Evolutionary conservation across 2,329 filamentous ascomycete genomes (phyloP).

Genomic region (Grosmannia penicillata): DNA sequence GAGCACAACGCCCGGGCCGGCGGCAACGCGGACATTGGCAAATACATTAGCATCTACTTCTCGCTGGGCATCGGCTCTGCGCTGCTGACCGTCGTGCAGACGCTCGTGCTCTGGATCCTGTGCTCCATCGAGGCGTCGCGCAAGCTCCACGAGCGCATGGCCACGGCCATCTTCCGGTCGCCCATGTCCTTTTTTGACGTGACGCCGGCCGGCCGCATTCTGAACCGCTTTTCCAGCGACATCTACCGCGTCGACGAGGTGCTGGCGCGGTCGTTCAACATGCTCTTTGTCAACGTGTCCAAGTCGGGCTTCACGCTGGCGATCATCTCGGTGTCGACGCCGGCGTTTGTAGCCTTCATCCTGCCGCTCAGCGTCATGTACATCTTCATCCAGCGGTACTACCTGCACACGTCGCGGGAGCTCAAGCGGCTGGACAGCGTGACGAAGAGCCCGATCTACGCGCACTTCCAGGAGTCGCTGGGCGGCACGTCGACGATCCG

Average conservation of each 20-base stretch:
- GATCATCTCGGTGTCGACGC: constrained; percentile 71
- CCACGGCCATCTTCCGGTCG: constrained; percentile 88
- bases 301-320: constrained; percentile 70
- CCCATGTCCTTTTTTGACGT: constrained; percentile 99
- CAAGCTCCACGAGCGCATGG: constrained; percentile 95
- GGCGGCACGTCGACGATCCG: constrained; percentile 91
- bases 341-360: constrained; percentile 66
- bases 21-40: constrained; percentile 62
- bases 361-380: constrained; percentile 71
- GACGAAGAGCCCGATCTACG: constrained; percentile 89
- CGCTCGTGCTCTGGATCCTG: constrained; percentile 95
- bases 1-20: constrained; percentile 57
- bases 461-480: constrained; percentile 94
- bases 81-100: constrained; percentile 75
- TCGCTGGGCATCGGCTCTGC: constrained; percentile 82
- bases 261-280: constrained; percentile 92
- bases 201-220: constrained; percentile 85
- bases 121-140: constrained; percentile 97
- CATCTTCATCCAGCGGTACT: constrained; percentile 91
- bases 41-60: constrained; percentile 92
- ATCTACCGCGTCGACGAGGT: constrained; percentile 82
- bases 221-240: constrained; percentile 87
- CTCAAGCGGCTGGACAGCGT: constrained; percentile 92
- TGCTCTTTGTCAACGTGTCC: constrained; percentile 69
- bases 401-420: constrained; percentile 88